Evolutionary conservation across 2,329 filamentous ascomycete species (phyloP).

Genomic region (Esteya vermicola): DNA sequence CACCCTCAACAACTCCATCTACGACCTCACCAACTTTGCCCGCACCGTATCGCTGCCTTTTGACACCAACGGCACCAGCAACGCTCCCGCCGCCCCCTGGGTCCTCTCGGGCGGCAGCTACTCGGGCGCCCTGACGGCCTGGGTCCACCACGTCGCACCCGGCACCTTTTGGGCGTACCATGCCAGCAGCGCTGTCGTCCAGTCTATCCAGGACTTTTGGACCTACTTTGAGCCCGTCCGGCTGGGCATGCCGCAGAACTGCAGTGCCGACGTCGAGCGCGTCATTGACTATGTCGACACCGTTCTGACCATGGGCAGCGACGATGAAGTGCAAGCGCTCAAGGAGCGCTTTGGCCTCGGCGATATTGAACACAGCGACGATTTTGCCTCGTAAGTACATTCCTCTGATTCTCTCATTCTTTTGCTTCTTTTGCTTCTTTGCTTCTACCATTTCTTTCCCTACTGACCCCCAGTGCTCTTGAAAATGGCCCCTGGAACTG

Average conservation of each 20-base stretch:
- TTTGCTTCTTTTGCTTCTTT: background rate
- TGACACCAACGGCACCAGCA: conserved; percentile 26
- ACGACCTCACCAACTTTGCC: conserved; percentile 27
- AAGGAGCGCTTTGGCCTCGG: conserved; percentile 36
- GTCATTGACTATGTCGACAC: conserved; percentile 39
- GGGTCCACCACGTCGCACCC: conserved; percentile 33
- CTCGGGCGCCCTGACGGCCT: conserved; percentile 37
- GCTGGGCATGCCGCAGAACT: conserved; percentile 40
- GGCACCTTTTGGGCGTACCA: conserved; percentile 47
- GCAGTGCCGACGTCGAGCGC: conserved; percentile 33
- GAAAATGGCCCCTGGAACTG: conserved; percentile 42
- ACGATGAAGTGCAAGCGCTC: conserved; percentile 24
- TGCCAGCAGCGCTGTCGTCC: conserved; percentile 38
- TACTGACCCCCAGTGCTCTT: conserved; percentile 23
- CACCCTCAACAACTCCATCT: conserved; percentile 25
- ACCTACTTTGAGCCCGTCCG: conserved; percentile 40
- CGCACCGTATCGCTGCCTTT: conserved; percentile 34
- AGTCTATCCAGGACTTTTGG: conserved; percentile 38
- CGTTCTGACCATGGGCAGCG: conserved; percentile 23
- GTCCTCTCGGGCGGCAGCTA: conserved; percentile 39
- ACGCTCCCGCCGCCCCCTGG: conserved; percentile 36
- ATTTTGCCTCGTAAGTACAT: conserved; percentile 24
- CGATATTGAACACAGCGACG: conserved; percentile 27
- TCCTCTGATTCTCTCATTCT: too few relatives aligned
- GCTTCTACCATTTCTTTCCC: background rate